Percentiles rank a stretch among this genome's conserved stretches.
Conservation (phyloP, 345 rosid species). For the Citrus australasica region DNA sequence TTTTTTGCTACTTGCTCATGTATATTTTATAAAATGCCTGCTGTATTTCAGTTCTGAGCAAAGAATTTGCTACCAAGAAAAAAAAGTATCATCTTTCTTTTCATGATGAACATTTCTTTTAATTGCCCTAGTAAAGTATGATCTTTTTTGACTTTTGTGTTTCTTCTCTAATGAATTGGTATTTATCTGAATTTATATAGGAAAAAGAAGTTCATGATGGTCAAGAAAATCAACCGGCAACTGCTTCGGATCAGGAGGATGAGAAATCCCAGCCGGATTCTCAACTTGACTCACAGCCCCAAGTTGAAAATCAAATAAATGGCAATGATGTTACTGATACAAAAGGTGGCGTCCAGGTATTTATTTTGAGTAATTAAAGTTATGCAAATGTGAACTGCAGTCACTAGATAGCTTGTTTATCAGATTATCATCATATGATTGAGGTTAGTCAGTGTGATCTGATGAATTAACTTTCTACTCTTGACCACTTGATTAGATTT, state of each 20-base stretch:
- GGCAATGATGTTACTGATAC: constrained; percentile 30
- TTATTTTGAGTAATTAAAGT: constrained; percentile 3
- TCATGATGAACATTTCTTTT: background rate
- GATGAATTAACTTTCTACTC: background rate
- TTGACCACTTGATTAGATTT: background rate
- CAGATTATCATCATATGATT: background rate
- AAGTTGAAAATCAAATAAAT: constrained; percentile 30
- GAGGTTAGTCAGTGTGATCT: background rate
- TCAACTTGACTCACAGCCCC: constrained; percentile 39
- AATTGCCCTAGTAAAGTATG: background rate
- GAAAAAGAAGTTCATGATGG: constrained; percentile 43
- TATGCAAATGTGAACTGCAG: background rate
- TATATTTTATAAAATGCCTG: background rate
- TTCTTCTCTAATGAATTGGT: background rate
- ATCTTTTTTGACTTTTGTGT: background rate
- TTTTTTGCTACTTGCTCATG: background rate
- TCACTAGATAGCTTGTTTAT: constrained; percentile 2
- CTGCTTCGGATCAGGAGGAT: constrained; percentile 31
- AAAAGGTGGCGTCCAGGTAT: constrained; percentile 54
- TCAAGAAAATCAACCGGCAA: constrained; percentile 35
- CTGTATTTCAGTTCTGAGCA: background rate
- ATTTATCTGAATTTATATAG: constrained; percentile 22
- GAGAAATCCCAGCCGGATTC: constrained; percentile 35
- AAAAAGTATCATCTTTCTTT: background rate
- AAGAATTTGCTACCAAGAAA: background rate